phyloP scores from a whole-genome alignment of 2,329 filamentous ascomycete genomes.

The Hymenoscyphus infarciens region DNA sequence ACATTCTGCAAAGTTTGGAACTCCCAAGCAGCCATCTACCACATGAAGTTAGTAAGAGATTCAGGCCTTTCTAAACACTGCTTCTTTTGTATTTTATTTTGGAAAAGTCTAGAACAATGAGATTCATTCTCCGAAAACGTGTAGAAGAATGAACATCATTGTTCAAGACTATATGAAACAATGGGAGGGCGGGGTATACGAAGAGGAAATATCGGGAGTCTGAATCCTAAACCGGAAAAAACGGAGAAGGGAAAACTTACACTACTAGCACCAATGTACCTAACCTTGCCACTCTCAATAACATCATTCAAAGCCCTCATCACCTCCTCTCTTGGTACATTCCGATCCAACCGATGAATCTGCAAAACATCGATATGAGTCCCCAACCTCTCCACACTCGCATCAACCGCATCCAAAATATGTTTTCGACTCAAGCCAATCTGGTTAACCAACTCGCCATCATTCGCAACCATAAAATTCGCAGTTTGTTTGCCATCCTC shows the following conservation, averaged over 20 bases:
- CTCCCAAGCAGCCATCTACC: conserved; percentile 54
- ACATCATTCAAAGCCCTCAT: conserved; percentile 61
- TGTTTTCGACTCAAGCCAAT: conserved; percentile 58
- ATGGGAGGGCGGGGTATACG: background rate
- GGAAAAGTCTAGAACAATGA: no score
- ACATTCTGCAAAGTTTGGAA: conserved; percentile 52
- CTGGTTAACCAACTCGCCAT: conserved; percentile 43
- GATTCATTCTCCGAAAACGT: no score
- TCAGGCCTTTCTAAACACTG: background rate
- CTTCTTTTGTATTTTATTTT: no score
- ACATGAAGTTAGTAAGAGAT: background rate
- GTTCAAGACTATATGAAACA: no score
- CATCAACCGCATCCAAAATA: conserved; percentile 62
- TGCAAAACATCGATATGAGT: conserved; percentile 53
- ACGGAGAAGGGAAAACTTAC: conserved; percentile 19
- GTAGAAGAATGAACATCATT: no score
- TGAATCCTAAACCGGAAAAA: no score
- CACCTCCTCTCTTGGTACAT: conserved; percentile 53
- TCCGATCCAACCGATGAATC: conserved; percentile 55
- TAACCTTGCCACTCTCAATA: conserved; percentile 54
- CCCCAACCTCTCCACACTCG: conserved; percentile 49
- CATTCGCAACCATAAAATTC: conserved; percentile 38
- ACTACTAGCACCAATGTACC: conserved; percentile 48
- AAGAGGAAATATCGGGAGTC: background rate
- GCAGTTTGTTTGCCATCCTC: conserved; percentile 29